Conservation (phyloP, 2,329 filamentous ascomycete species). For the Aureobasidium sp. region DNA sequence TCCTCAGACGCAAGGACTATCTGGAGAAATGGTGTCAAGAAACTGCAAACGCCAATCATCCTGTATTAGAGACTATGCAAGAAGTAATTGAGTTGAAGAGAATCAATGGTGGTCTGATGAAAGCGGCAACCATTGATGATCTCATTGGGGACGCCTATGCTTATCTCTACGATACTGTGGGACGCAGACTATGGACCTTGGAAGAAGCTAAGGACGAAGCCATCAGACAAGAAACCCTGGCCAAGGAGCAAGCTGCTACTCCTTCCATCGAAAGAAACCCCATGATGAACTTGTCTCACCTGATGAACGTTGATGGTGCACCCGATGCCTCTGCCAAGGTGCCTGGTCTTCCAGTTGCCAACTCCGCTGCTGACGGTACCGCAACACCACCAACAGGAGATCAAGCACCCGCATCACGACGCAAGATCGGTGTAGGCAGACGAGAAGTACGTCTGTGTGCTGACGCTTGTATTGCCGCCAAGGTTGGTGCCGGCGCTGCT, state of each 20-base stretch:
- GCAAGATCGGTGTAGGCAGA: slow-evolving; percentile 53
- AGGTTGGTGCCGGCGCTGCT: slow-evolving; percentile 18
- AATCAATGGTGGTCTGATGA: slow-evolving; percentile 83
- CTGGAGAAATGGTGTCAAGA: slow-evolving; percentile 54
- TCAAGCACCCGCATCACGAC: slow-evolving; percentile 22
- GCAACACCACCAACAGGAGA: slow-evolving; percentile 17
- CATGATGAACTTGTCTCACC: slow-evolving; percentile 28
- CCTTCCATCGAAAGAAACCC: slow-evolving; percentile 22
- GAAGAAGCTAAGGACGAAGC: slow-evolving; percentile 20
- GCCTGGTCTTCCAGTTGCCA: background rate
- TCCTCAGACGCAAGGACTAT: slow-evolving; percentile 51
- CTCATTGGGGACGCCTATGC: slow-evolving; percentile 89
- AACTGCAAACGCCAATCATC: slow-evolving; percentile 38
- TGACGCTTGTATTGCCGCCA: slow-evolving; percentile 47
- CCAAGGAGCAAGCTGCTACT: slow-evolving; percentile 22
- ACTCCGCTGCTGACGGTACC: slow-evolving; percentile 19
- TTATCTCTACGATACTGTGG: slow-evolving; percentile 62
- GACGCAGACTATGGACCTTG: slow-evolving; percentile 47
- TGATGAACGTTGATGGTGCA: slow-evolving; percentile 30
- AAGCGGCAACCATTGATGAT: slow-evolving; percentile 78
- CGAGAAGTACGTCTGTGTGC: slow-evolving; percentile 54
- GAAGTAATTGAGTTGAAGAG: slow-evolving; percentile 65
- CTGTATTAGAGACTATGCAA: slow-evolving; percentile 55
- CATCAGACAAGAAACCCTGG: slow-evolving; percentile 13
- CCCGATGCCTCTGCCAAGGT: slow-evolving; percentile 16